Percentiles rank a stretch among this genome's conserved stretches.
Conservation (phyloP, 306 rosid species). For the Quercus berberidifolia region DNA sequence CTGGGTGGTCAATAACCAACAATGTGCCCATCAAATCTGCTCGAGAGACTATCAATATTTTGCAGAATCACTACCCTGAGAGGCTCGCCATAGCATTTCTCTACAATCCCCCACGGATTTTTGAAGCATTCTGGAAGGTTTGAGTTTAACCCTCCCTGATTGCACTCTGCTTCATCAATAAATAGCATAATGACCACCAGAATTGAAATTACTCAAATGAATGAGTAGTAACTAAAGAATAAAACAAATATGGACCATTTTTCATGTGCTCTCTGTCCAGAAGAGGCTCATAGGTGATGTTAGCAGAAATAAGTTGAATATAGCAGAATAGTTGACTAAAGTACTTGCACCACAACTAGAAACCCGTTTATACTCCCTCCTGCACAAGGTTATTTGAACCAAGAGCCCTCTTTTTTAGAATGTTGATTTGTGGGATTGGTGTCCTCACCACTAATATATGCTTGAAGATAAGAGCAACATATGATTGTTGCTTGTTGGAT, state of each 20-base stretch:
- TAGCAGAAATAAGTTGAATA: too few relatives aligned
- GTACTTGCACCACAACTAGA: neutral
- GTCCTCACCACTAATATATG: neutral
- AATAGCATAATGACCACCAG: neutral
- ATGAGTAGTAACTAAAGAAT: neutral
- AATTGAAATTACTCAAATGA: neutral
- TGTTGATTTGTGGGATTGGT: neutral
- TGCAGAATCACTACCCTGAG: constrained; percentile 93
- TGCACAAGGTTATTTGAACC: neutral
- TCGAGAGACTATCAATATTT: constrained; percentile 66
- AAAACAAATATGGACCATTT: neutral
- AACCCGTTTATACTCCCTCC: neutral
- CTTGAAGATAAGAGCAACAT: neutral
- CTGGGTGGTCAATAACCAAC: constrained; percentile 62
- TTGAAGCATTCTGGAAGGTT: constrained; percentile 89
- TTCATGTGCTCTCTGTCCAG: neutral
- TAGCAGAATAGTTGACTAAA: neutral
- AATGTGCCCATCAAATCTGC: constrained; percentile 59
- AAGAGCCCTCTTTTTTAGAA: neutral
- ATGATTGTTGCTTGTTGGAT: neutral
- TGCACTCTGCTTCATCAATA: neutral
- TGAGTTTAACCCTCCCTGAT: constrained; percentile 22
- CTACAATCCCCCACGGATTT: constrained; percentile 84
- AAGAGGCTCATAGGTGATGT: neutral
- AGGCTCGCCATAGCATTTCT: constrained; percentile 76